phyloP scores from a whole-genome alignment of 2,329 filamentous ascomycete genomes.

The Ophiosphaerella herpotricha region DNA sequence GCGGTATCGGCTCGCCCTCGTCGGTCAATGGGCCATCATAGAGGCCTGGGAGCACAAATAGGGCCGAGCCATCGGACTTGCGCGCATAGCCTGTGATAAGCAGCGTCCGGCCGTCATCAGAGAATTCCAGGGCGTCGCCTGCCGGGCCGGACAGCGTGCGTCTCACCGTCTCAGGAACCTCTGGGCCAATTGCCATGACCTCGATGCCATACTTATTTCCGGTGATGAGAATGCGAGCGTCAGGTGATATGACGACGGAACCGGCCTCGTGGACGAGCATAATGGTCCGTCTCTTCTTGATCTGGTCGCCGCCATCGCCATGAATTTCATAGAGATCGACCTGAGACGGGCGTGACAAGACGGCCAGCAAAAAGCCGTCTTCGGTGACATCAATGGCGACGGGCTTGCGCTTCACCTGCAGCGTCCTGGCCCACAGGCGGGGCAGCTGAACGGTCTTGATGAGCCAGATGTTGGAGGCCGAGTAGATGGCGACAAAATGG shows the following conservation, averaged over 20 bases:
- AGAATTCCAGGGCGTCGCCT: slow-evolving; percentile 46
- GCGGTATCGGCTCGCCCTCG: slow-evolving; percentile 45
- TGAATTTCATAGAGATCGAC: slow-evolving; percentile 81
- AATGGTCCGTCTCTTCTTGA: slow-evolving; percentile 73
- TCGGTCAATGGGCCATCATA: slow-evolving; percentile 48
- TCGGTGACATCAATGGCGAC: slow-evolving; percentile 76
- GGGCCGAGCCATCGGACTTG: slow-evolving; percentile 41
- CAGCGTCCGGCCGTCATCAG: slow-evolving; percentile 46
- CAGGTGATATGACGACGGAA: slow-evolving; percentile 79
- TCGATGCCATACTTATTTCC: slow-evolving; percentile 90
- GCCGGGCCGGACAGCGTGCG: slow-evolving; percentile 44
- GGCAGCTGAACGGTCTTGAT: slow-evolving; percentile 45
- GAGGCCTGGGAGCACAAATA: slow-evolving; percentile 46
- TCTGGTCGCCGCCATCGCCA: slow-evolving; percentile 50
- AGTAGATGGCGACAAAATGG: slow-evolving; percentile 44
- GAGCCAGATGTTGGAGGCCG: slow-evolving; percentile 45
- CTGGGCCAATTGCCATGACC: slow-evolving; percentile 73
- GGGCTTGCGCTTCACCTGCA: slow-evolving; percentile 45
- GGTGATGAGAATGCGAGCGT: slow-evolving; percentile 79
- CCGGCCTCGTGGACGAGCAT: slow-evolving; percentile 78
- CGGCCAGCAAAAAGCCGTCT: slow-evolving; percentile 74
- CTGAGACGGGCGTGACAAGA: slow-evolving; percentile 80
- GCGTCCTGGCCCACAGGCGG: slow-evolving; percentile 41
- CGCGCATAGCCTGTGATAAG: slow-evolving; percentile 46
- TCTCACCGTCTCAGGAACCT: slow-evolving; percentile 50